These are phyloP conservation scores for Claviceps quebecensis DNA, from an alignment of 2,329 filamentous ascomycete species.

Conservation along the genomic window DNA sequence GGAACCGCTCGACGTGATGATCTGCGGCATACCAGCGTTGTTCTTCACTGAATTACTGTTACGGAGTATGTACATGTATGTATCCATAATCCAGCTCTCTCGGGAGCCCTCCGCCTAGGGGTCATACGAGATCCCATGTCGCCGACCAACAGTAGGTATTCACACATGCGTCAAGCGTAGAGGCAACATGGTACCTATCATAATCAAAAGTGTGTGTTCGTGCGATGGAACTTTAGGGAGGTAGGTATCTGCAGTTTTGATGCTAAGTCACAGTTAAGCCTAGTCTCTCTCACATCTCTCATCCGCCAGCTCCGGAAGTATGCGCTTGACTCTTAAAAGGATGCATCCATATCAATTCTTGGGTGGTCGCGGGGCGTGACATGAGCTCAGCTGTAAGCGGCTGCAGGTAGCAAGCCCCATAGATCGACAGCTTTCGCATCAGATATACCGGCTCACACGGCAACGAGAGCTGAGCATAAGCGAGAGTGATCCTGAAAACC, in stretches of 20 bases:
- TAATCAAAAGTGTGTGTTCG: conserved; percentile 3
- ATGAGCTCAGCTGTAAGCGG: conserved; percentile 13
- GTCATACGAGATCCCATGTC: neutral
- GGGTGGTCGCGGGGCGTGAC: conserved; percentile 27
- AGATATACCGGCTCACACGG: conserved; percentile 32
- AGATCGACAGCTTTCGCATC: conserved; percentile 26
- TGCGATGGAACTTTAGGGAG: conserved; percentile 33
- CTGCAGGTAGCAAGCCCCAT: conserved; percentile 14
- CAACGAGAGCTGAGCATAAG: conserved; percentile 31
- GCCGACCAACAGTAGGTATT: conserved; percentile 8
- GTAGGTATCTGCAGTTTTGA: conserved; percentile 25
- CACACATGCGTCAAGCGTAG: conserved; percentile 10
- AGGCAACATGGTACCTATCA: conserved; percentile 7
- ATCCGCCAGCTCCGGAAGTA: conserved; percentile 12
- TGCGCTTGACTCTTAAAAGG: conserved; percentile 12
- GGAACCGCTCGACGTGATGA: conserved; percentile 51
- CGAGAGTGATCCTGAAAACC: neutral
- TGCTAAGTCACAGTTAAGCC: conserved; percentile 12
- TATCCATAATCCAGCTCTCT: neutral
- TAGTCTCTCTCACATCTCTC: conserved; percentile 13
- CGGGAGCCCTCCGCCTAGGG: neutral
- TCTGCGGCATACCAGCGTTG: conserved; percentile 20
- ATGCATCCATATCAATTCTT: conserved; percentile 14
- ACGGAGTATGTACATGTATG: no score
- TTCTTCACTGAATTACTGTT: neutral